Conservation (phyloP, 1,284 basidiomycete genomes). For the Ganoderma sp. region DNA sequence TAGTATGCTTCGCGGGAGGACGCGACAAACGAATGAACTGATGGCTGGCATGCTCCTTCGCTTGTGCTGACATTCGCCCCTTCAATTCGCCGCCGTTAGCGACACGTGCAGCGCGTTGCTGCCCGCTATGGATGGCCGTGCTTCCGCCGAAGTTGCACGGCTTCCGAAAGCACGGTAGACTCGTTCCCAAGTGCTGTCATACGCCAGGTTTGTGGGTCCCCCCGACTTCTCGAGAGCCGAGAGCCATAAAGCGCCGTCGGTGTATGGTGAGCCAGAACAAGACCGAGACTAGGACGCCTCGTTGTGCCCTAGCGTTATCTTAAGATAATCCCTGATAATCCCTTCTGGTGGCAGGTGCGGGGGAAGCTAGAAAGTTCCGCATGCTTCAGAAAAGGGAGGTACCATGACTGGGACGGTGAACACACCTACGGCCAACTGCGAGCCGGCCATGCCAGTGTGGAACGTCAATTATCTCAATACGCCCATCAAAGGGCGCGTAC, state of each 20-base stretch:
- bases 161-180: neutral
- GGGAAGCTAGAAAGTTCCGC: neutral
- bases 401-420: neutral
- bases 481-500: neutral
- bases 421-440: neutral
- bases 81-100: neutral
- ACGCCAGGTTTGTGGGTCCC: neutral
- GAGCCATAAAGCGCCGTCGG: neutral
- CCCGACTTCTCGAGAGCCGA: neutral
- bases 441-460: neutral
- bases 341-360: neutral
- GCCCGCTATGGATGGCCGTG: neutral
- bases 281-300: neutral
- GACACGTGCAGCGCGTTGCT: neutral
- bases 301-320: neutral
- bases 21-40: neutral
- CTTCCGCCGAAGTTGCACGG: neutral
- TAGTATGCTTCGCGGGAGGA: neutral
- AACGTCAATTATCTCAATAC: neutral
- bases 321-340: neutral
- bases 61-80: neutral
- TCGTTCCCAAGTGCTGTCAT: neutral
- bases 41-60: neutral
- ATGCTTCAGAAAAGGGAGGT: neutral
- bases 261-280: neutral